Conservation (phyloP, 148 eudicot genomes). For the Rhododendron simsii region DNA sequence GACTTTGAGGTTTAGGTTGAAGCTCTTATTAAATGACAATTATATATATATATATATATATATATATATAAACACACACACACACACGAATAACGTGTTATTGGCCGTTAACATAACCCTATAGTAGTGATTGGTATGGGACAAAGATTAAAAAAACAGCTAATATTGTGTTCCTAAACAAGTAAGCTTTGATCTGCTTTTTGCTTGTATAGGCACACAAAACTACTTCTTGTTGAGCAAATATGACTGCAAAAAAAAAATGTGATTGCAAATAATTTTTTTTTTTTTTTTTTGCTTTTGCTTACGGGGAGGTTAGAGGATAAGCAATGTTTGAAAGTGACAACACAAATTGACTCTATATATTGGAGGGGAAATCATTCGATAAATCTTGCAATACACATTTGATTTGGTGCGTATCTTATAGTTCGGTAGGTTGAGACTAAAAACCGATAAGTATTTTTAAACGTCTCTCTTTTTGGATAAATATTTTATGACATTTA, state of each 20-base stretch:
- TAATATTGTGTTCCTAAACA: not conserved
- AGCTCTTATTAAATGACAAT: not conserved
- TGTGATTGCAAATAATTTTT: not conserved
- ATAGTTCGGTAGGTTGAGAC: not conserved
- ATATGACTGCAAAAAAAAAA: not conserved
- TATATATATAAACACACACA: no score
- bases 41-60: no score
- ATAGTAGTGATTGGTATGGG: not conserved
- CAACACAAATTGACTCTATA: not conserved
- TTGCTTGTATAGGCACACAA: not conserved
- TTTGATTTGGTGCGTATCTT: not conserved
- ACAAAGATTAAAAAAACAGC: not conserved
- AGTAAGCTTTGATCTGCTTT: not conserved
- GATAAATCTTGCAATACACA: not conserved
- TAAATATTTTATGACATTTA: not conserved
- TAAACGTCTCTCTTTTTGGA: not conserved
- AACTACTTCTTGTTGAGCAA: not conserved
- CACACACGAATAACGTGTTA: not conserved
- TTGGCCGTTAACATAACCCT: not conserved
- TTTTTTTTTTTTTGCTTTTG: no score
- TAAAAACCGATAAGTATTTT: not conserved
- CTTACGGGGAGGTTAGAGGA: not conserved
- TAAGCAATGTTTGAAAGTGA: not conserved
- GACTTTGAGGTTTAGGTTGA: not conserved
- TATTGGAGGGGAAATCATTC: not conserved